Percentiles rank a stretch among this genome's conserved stretches.
phyloP scores from a whole-genome alignment of 306 rosid species.

The Medicago ruthenica region DNA sequence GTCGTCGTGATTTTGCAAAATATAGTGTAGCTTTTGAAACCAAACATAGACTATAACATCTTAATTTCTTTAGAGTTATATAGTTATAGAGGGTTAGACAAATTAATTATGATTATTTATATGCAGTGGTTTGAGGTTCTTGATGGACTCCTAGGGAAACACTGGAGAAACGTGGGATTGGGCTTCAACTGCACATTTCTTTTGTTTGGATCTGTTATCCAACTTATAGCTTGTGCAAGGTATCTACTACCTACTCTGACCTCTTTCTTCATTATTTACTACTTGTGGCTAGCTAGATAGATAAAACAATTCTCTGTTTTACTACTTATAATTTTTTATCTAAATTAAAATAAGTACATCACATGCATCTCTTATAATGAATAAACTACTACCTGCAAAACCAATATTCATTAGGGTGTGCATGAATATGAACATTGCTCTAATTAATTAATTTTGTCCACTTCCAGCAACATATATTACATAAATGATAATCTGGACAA shows the following conservation, averaged over 20 bases:
- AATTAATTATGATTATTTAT: neutral
- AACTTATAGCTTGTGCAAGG: slow-evolving; percentile 99
- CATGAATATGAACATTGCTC: slow-evolving; percentile 16
- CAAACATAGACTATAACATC: too few relatives aligned
- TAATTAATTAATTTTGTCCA: slow-evolving; percentile 3
- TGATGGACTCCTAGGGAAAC: slow-evolving; percentile 95
- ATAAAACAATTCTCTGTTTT: slow-evolving; percentile 1
- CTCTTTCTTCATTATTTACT: slow-evolving; percentile 23
- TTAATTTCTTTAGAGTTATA: too few relatives aligned
- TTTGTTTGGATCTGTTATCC: slow-evolving; percentile 99
- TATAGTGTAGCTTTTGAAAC: too few relatives aligned
- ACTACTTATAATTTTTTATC: neutral
- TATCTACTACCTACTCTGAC: slow-evolving; percentile 31
- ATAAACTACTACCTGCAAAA: too few relatives aligned
- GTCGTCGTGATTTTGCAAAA: too few relatives aligned
- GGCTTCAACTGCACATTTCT: slow-evolving; percentile 98
- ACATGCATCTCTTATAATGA: slow-evolving; percentile 39
- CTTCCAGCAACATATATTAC: slow-evolving; percentile 91
- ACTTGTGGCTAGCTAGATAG: neutral
- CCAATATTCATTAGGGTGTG: slow-evolving; percentile 2
- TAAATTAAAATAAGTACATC: slow-evolving; percentile 34
- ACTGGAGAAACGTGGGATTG: slow-evolving; percentile 99
- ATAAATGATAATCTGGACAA: slow-evolving; percentile 96
- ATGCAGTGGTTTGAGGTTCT: slow-evolving; percentile 97
- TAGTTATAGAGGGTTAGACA: too few relatives aligned